phyloP scores from a whole-genome alignment of 1,139 yeast species.

The Blastobotrys malaysiensis region DNA sequence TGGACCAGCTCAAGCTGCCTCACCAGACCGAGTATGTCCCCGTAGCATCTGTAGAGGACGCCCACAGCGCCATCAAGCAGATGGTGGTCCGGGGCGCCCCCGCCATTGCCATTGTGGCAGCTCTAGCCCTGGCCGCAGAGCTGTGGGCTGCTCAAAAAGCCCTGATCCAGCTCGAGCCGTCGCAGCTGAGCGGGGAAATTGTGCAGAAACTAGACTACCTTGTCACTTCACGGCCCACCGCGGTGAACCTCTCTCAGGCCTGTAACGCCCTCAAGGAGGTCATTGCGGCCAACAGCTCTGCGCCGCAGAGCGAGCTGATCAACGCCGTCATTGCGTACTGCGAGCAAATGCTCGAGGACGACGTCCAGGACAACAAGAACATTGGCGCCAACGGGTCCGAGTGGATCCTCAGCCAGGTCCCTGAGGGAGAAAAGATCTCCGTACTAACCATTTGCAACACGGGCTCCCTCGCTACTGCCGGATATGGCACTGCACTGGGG shows the following conservation, averaged over 20 bases:
- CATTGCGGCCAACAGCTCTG: constrained; percentile 2
- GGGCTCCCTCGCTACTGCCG: constrained; percentile 86
- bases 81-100: constrained; percentile 99
- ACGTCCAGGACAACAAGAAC: constrained; percentile 64
- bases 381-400: constrained; percentile 79
- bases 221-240: constrained; percentile 85
- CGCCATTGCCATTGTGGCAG: constrained; percentile 94
- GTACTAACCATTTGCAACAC: constrained; percentile 67
- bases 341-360: constrained; percentile 61
- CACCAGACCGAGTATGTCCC: constrained; percentile 65
- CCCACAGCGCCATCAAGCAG: constrained; percentile 69
- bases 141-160: constrained; percentile 28
- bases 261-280: constrained; percentile 48
- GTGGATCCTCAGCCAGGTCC: constrained; percentile 41
- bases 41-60: constrained; percentile 60
- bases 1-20: constrained; percentile 82
- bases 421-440: constrained; percentile 41
- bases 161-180: background rate
- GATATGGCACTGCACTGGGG: constrained; percentile 95
- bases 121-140: constrained; percentile 77
- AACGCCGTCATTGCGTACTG: constrained; percentile 47
- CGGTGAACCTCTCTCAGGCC: constrained; percentile 85
- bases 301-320: constrained; percentile 34
- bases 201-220: constrained; percentile 53
- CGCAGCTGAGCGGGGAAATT: constrained; percentile 14